Evolutionary conservation across 768 basidiomycete genomes (phyloP), one percentile per base, ranked within the genome.

Genomic region (Tephrocybe sp.): DNA sequence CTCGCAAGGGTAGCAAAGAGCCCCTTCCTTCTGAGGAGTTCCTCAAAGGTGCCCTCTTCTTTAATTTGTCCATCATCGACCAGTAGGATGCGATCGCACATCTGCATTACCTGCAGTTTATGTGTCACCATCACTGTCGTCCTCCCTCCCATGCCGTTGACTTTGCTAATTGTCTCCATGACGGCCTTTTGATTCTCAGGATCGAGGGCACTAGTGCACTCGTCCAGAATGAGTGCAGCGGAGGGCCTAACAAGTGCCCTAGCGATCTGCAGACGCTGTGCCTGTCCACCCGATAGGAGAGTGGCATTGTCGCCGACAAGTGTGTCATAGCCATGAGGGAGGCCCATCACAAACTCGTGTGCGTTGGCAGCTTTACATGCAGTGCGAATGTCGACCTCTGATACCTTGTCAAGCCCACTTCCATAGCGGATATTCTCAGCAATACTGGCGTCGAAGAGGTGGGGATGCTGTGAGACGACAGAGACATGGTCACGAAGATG

Each of bases 71-170:
- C 96, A n/a, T 84, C 83, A 14, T 84, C 75, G 5, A 98, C 67
- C 38, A 96, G 86, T 16, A 97, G 57, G 31, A 98, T 83, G 31
- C 92, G 78, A 67, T 98, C 93, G 68, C 96, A 98, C 80, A 89
- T 83, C 64, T 75, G 77, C 95, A 98, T 98, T 26, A 92, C 84
- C 39, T 83, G 79, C 26, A 92, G 66, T 67, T 96, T 96, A 70
- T 98, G 96, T 11, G 95, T 98, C 58, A 98, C 84, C 79, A 98
- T 87, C 56, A 98, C 67, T 49, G 91, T 93, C 55, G 93, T 96
- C 49, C 85, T 73, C 17, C 83, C 82, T n/a, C 75, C 66, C 70
- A 81, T 83, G 13, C 14, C 43, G 20, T 49, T 52, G 42, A 56
- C 47, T 43, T 47, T 53, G 13, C 30, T 39, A 8, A 56, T 49